Base-by-base conservation (phyloP, 805 yeast species). In the Nakazawaea ishiwadae region DNA sequence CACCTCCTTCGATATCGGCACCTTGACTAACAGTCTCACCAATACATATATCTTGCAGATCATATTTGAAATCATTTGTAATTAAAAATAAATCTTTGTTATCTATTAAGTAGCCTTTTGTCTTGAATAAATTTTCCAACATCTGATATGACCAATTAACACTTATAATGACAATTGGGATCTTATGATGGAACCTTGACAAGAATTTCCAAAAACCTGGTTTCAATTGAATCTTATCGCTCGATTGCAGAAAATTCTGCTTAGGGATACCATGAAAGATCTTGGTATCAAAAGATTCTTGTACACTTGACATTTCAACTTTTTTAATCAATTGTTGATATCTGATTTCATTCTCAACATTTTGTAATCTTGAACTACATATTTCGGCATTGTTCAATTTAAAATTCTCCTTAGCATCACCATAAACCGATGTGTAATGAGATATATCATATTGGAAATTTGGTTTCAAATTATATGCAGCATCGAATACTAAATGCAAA, bases 101-200 rank as follows among this genome's bases (percentile, higher is more conserved):
- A 19, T 44, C 45, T 4, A 46, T 46, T 1, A 23, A 24, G 21
- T 60, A 30, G 0, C 61, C 61, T 56, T 50, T 1, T 17, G 29
- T 2, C 34, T 14, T 15, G 65, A 49, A 4, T 63, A 53, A 32
- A 39, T 60, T 59, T 21, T 56, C 52, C 35, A 81, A 79, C 15
- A 79, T 59, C 10, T 60, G 16, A 1, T 68, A 63, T 6, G 83
- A 73, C 87, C 87, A 81, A 54, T 79, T 79, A 35, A 79, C 76
- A 49, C 85, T 79, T 24, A 80, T 49, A 2, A 81, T 62, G 8
- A 40, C 39, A 32, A 58, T 30, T 5, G 43, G 37, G 8, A 51
- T 10, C 37, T 36, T 5, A 41, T 23, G 12, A 20, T 23, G 24
- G 14, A 39, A 8, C 11, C 9, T 18, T 19, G 18, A 2, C 29